Conservation (phyloP, 2,329 filamentous ascomycete species). For the Colletotrichum kahawae region DNA sequence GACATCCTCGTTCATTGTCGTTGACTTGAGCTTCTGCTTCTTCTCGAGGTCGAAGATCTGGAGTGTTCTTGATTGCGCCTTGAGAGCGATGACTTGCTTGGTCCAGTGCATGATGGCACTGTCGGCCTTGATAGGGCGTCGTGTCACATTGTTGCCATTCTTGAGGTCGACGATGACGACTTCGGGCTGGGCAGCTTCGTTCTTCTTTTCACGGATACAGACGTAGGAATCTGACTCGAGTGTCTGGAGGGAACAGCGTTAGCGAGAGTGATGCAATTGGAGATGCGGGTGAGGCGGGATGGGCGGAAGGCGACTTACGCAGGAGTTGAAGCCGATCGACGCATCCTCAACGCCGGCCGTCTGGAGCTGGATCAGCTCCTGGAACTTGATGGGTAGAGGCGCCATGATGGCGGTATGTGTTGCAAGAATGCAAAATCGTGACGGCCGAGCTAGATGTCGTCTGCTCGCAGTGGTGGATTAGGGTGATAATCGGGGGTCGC, state of each 20-base stretch:
- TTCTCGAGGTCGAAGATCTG: slow-evolving; percentile 96
- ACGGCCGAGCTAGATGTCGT: slow-evolving; percentile 2
- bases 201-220: slow-evolving; percentile 94
- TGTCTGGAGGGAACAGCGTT: slow-evolving; percentile 83
- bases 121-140: slow-evolving; percentile 96
- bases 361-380: slow-evolving; percentile 79
- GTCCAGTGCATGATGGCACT: slow-evolving; percentile 99
- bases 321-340: slow-evolving; percentile 79
- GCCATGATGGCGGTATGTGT: slow-evolving; percentile 51
- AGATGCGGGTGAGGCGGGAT: slow-evolving; percentile 58
- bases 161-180: slow-evolving; percentile 98
- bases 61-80: slow-evolving; percentile 90
- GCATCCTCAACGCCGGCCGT: slow-evolving; percentile 51
- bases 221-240: slow-evolving; percentile 97
- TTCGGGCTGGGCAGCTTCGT: slow-evolving; percentile 82
- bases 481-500: slow-evolving; percentile 1
- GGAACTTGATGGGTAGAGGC: slow-evolving; percentile 89
- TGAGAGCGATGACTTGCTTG: slow-evolving; percentile 94
- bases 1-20: slow-evolving; percentile 95
- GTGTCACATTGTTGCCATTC: slow-evolving; percentile 94
- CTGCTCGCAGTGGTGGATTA: neutral
- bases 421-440: neutral
- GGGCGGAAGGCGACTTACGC: slow-evolving; percentile 56
- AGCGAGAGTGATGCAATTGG: slow-evolving; percentile 67
- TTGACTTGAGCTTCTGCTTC: slow-evolving; percentile 96